Percentiles rank a stretch among this genome's conserved stretches.
Evolutionary conservation across 129 eudicot species (phyloP).

Genomic region (Pittosporum tobira): DNA sequence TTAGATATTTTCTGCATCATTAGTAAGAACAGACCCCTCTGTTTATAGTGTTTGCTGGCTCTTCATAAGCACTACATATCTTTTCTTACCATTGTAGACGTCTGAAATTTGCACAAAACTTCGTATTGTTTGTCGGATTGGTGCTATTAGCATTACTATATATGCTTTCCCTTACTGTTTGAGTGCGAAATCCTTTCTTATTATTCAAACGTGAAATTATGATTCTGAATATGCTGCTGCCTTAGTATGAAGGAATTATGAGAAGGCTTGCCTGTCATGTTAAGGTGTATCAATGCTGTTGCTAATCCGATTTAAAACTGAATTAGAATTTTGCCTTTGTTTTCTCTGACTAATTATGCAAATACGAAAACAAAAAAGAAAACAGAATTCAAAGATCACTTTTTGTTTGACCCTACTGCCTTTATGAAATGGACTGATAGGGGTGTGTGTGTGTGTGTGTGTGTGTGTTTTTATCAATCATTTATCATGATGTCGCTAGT

Average conservation of each 20-base stretch:
- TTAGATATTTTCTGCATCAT: neutral
- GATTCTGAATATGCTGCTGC: neutral
- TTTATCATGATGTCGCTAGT: neutral
- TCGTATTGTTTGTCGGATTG: neutral
- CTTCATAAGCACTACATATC: conserved; percentile 12
- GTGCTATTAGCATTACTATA: neutral
- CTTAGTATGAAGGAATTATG: neutral
- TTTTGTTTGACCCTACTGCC: too few relatives aligned
- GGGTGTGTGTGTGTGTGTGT: too few relatives aligned
- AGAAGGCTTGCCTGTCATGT: too few relatives aligned
- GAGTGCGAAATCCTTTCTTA: too few relatives aligned
- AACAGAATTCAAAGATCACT: too few relatives aligned
- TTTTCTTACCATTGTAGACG: conserved; percentile 9
- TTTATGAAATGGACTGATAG: too few relatives aligned
- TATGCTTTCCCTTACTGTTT: too few relatives aligned
- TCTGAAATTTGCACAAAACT: neutral
- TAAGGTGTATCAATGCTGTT: too few relatives aligned
- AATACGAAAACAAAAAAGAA: neutral
- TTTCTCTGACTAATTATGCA: neutral
- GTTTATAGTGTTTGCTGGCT: conserved; percentile 11
- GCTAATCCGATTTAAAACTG: too few relatives aligned
- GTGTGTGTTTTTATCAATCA: too few relatives aligned
- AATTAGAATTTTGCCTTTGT: neutral
- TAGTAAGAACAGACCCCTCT: conserved; percentile 8
- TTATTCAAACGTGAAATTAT: neutral